Evolutionary conservation across 495 filamentous ascomycete genomes (phyloP), one percentile per base, ranked within the genome.

Genomic region (Penicillium steckii): DNA sequence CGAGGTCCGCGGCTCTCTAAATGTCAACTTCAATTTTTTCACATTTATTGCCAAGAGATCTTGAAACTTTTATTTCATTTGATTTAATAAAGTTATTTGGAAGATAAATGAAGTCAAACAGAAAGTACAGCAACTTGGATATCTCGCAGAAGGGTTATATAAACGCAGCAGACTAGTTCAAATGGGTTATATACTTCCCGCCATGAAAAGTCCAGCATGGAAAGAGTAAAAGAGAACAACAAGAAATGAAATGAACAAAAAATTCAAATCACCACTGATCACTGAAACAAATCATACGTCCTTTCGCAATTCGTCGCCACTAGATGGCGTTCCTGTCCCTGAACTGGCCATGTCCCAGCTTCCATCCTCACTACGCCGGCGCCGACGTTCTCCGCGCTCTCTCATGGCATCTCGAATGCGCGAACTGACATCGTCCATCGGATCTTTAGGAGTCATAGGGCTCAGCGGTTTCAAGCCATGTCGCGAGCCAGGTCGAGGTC

Each of bases 351-450:
- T 73, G 44, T 79, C 75, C 74, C 72, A 70, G 69, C 77, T 65
- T 53, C 74, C 62, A 62, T 77, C 72, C 55, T 76, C 73, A 44
- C 85, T 88, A 64, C 84, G 85, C 54, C 85, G 79, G 49, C 87
- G 74, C 50, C 90, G 79, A 57, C 89, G 77, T 66, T 85, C 75
- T 0, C 90, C 89, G 19, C 93, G 75, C 70, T 97, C 90, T 54
- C 80, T 77, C 91, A 98, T 96, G 15, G 88, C 90, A 50, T 82
- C 86, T n/a, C 87, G 76, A 51, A 98, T 93, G 70, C 86, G 91
- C 63, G 80, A 81, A 59, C 85, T 91, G 1, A 95, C 92, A 66
- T 92, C 85, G 35, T 92, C 85, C 35, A 95, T 81, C 2, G 84
- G 80, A 37, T 84, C 88, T 43, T 87, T 85, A 6, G 76, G 75